A percentile compares a stretch with the other conserved stretches of the same genome.
Conservation (phyloP, 768 basidiomycete species). For the Chalciporus chontae region DNA sequence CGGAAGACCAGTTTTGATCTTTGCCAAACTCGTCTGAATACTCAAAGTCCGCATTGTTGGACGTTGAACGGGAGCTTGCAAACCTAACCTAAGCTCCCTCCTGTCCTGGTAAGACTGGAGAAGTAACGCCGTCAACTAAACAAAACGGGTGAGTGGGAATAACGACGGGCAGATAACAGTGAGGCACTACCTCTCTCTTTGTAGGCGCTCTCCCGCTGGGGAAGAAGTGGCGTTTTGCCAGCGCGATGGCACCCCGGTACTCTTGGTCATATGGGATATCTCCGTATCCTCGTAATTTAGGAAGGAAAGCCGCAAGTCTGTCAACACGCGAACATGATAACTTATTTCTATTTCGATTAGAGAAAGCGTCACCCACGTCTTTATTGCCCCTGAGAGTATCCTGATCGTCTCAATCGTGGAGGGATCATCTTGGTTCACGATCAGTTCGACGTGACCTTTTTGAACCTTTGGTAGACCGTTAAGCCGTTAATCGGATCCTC, state of each 20-base stretch:
- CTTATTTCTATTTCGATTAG: neutral
- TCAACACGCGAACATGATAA: neutral
- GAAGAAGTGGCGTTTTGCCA: conserved; percentile 28
- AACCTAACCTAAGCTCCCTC: conserved; percentile 6
- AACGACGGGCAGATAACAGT: neutral
- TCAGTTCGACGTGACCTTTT: conserved; percentile 24
- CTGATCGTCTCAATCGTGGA: conserved; percentile 19
- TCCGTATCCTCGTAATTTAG: conserved; percentile 28
- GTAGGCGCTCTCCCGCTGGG: conserved; percentile 21
- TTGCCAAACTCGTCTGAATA: conserved; percentile 18
- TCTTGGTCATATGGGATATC: conserved; percentile 25
- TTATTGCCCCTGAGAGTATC: conserved; percentile 23
- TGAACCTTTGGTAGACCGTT: conserved; percentile 17
- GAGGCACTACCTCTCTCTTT: conserved; percentile 23
- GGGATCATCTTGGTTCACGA: conserved; percentile 10
- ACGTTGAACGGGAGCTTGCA: neutral
- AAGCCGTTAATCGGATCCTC: neutral
- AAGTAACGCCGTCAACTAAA: conserved; percentile 21
- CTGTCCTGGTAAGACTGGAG: conserved; percentile 25
- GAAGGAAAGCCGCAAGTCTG: conserved; percentile 27
- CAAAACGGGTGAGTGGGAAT: conserved; percentile 1
- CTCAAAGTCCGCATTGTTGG: conserved; percentile 14
- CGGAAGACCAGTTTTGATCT: neutral
- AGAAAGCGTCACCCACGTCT: conserved; percentile 13
- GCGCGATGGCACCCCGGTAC: conserved; percentile 26